These are phyloP conservation scores for Mallotus repandus DNA, from an alignment of 441 rosid genomes.

Conservation along the genomic window DNA sequence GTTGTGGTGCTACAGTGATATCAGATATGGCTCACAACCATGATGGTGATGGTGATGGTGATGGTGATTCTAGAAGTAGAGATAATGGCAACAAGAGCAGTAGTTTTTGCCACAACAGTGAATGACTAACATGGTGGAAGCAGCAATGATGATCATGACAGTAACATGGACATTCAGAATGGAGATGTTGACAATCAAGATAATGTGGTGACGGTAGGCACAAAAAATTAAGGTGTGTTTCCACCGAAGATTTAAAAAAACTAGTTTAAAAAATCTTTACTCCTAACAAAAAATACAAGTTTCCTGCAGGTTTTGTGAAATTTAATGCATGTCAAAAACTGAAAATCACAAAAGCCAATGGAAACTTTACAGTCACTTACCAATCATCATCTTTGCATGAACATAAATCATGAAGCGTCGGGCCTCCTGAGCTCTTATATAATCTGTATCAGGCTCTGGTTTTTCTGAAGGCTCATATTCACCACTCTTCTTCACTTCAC, in stretches of 20 bases:
- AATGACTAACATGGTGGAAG: no score
- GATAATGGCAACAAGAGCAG: neutral
- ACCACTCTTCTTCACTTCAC: constrained; percentile 85
- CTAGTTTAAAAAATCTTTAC: neutral
- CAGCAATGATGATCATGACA: no score
- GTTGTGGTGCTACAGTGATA: neutral
- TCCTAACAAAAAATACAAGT: neutral
- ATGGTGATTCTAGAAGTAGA: neutral
- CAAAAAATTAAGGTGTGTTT: neutral
- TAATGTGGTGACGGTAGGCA: neutral
- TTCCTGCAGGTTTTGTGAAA: neutral
- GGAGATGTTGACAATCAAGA: neutral
- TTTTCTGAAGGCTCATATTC: constrained; percentile 85
- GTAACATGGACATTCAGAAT: neutral
- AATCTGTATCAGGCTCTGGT: constrained; percentile 82
- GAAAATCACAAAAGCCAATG: neutral
- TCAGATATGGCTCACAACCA: neutral
- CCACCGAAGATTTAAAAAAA: no score
- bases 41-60: neutral
- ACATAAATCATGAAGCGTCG: constrained; percentile 99
- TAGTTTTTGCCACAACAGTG: no score
- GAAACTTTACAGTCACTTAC: constrained; percentile 36
- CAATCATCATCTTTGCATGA: constrained; percentile 98
- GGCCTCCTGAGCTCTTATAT: constrained; percentile 81
- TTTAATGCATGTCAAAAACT: neutral